Conservation (phyloP, 2,329 filamentous ascomycete species). For the Clonostachys byssicola region DNA sequence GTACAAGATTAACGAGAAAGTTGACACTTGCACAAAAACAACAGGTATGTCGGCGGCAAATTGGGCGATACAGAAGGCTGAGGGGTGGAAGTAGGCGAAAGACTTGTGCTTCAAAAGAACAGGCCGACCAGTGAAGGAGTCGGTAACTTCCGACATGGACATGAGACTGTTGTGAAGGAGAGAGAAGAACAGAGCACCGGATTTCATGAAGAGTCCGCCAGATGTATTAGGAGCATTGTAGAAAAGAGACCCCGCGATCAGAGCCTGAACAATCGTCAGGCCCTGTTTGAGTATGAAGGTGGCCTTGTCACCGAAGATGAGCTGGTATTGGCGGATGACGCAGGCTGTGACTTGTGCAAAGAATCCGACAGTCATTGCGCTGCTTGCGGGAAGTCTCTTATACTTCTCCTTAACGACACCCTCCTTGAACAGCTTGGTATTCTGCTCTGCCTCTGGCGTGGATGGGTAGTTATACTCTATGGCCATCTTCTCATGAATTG, state of each 20-base stretch:
- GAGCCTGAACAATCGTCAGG: constrained; percentile 51
- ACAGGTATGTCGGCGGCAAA: constrained; percentile 51
- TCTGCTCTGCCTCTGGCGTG: constrained; percentile 37
- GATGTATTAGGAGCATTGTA: constrained; percentile 57
- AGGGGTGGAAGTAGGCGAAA: constrained; percentile 55
- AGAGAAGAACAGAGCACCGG: constrained; percentile 60
- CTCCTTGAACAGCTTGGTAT: constrained; percentile 49
- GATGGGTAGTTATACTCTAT: constrained; percentile 54
- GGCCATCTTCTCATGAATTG: constrained; percentile 44
- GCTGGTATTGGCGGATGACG: constrained; percentile 58
- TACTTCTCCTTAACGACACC: constrained; percentile 50
- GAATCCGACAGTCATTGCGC: constrained; percentile 53
- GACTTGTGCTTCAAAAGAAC: constrained; percentile 54
- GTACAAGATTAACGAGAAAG: constrained; percentile 55
- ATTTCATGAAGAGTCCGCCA: constrained; percentile 58
- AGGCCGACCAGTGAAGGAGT: constrained; percentile 56
- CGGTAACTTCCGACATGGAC: constrained; percentile 62
- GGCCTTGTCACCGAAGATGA: constrained; percentile 60
- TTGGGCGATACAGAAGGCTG: constrained; percentile 54
- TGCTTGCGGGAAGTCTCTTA: constrained; percentile 45
- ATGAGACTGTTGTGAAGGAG: constrained; percentile 59
- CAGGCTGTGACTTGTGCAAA: constrained; percentile 50
- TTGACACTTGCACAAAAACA: constrained; percentile 51
- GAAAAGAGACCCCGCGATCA: constrained; percentile 64
- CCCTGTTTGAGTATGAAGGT: constrained; percentile 60